Conservation (phyloP, 2,329 filamentous ascomycete genomes). For the Sarocladium brachiariae region DNA sequence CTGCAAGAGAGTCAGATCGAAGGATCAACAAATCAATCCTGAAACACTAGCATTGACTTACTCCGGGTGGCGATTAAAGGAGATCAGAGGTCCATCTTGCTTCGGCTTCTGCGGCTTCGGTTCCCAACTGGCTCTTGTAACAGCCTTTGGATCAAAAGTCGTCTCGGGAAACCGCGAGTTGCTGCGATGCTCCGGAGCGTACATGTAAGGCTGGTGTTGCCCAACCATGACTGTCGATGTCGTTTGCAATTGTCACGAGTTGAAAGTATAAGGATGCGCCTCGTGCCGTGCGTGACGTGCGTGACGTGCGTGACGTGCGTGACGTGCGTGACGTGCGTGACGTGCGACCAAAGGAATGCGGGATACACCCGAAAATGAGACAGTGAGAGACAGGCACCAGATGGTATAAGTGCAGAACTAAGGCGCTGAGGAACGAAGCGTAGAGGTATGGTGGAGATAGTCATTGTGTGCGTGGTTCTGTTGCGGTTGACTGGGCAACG, state of each 20-base stretch:
- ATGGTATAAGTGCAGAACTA: slow-evolving; percentile 6
- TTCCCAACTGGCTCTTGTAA: slow-evolving; percentile 72
- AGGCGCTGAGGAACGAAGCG: background rate
- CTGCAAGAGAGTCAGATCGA: slow-evolving; percentile 24
- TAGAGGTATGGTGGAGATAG: background rate
- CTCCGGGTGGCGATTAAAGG: slow-evolving; percentile 85
- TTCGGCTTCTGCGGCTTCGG: slow-evolving; percentile 56
- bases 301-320: no score
- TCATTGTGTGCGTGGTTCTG: background rate
- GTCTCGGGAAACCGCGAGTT: slow-evolving; percentile 47
- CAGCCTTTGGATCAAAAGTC: slow-evolving; percentile 79
- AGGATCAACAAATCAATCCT: background rate
- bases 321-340: no score
- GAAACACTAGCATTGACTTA: slow-evolving; percentile 33
- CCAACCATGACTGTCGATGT: background rate
- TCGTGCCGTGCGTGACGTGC: no score
- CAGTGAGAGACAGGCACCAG: background rate
- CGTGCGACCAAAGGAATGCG: background rate
- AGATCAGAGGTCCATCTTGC: slow-evolving; percentile 67
- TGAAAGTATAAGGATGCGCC: no score
- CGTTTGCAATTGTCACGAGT: background rate
- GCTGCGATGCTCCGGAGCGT: slow-evolving; percentile 47
- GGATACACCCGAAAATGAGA: background rate
- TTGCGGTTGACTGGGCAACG: slow-evolving; percentile 4
- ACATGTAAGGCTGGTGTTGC: slow-evolving; percentile 58